Percentiles rank a stretch among this genome's conserved stretches.
Evolutionary conservation across 495 filamentous ascomycete genomes (phyloP).

Genomic region (Sordaria brevicollis): DNA sequence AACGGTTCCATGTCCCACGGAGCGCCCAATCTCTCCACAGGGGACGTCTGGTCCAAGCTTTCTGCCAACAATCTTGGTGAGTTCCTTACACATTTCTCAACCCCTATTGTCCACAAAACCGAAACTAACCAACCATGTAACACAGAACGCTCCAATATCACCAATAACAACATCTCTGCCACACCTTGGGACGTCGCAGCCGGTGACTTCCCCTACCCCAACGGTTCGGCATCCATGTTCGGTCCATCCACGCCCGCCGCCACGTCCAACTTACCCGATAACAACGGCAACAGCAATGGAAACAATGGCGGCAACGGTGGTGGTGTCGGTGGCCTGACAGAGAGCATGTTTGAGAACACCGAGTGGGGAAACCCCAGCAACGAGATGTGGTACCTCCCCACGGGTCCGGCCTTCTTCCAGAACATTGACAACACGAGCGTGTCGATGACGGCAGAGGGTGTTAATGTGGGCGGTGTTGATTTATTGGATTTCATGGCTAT

Average conservation of each 20-base stretch:
- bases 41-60: not conserved
- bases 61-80: constrained; percentile 11
- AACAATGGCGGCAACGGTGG: not conserved
- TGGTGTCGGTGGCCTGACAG: constrained; percentile 1
- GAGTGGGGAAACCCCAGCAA: constrained; percentile 35
- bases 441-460: constrained; percentile 49
- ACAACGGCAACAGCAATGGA: constrained; percentile 13
- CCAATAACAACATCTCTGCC: constrained; percentile 42
- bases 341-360: constrained; percentile 24
- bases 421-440: constrained; percentile 41
- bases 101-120: not conserved
- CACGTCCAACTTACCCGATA: constrained; percentile 19
- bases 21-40: not conserved
- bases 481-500: constrained; percentile 49
- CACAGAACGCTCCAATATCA: constrained; percentile 29
- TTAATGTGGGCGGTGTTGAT: constrained; percentile 46
- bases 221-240: constrained; percentile 34
- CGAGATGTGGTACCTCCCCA: constrained; percentile 49
- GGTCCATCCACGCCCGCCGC: constrained; percentile 35
- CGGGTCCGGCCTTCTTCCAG: constrained; percentile 44
- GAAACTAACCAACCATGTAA: not conserved
- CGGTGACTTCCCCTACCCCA: constrained; percentile 37
- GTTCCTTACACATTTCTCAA: not conserved
- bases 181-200: constrained; percentile 42
- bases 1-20: constrained; percentile 18